phyloP scores from a whole-genome alignment of 805 yeast species.

The Schwanniomyces occidentalis region DNA sequence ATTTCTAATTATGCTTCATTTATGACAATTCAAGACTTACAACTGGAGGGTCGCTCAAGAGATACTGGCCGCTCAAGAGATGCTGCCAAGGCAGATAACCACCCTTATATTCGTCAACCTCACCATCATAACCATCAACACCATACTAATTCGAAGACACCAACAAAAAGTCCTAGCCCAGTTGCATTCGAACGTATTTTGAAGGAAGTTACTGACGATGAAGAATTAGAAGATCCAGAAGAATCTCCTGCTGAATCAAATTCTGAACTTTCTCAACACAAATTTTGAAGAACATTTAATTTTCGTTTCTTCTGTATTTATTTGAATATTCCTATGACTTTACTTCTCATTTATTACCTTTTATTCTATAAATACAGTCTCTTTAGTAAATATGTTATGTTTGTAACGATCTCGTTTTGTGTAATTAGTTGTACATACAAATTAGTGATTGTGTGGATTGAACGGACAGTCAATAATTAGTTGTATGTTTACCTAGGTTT shows the following conservation, averaged over 20 bases:
- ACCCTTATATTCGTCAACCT: slow-evolving; percentile 4
- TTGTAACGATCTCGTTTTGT: too few relatives aligned
- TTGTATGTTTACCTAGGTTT: too few relatives aligned
- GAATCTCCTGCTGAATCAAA: not conserved
- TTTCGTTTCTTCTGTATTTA: not conserved
- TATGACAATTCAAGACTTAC: slow-evolving; percentile 41
- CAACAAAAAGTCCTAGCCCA: too few relatives aligned
- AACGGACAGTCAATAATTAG: too few relatives aligned
- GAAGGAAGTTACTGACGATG: slow-evolving; percentile 18
- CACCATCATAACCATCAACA: slow-evolving; percentile 11
- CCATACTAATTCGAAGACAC: not conserved
- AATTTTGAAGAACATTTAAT: not conserved
- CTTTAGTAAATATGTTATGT: too few relatives aligned
- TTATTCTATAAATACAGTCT: too few relatives aligned
- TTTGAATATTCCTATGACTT: too few relatives aligned
- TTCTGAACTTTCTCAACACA: too few relatives aligned
- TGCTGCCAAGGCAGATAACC: not conserved
- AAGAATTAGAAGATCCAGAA: slow-evolving; percentile 9
- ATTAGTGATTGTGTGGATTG: too few relatives aligned
- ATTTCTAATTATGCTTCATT: slow-evolving; percentile 38
- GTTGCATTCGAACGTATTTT: slow-evolving; percentile 13
- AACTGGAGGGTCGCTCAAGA: slow-evolving; percentile 27
- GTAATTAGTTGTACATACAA: too few relatives aligned
- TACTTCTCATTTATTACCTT: too few relatives aligned
- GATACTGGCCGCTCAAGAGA: slow-evolving; percentile 11